phyloP scores from a whole-genome alignment of 371 early-diverging fungal genomes.

The Phascolomyces articulosus region DNA sequence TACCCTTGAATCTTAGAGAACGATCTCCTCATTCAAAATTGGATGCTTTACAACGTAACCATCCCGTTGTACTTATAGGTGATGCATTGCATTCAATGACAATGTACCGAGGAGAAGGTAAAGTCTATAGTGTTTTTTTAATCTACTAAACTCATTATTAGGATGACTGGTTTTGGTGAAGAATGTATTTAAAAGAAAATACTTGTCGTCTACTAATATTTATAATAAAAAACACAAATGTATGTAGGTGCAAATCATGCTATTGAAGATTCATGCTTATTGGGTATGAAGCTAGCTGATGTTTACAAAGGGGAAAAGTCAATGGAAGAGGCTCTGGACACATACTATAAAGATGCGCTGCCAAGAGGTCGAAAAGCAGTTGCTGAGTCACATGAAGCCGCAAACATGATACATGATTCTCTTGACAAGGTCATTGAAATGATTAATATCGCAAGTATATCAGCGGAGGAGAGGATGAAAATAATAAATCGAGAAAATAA shows the following conservation, averaged over 20 bases:
- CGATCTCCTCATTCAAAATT: conserved; percentile 11
- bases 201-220: not conserved
- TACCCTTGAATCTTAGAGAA: conserved; percentile 15
- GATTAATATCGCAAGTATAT: too few species aligned
- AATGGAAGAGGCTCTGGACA: conserved; percentile 19
- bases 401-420: conserved; percentile 7
- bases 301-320: conserved; percentile 16
- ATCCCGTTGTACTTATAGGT: conserved; percentile 19
- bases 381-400: conserved; percentile 24
- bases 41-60: not conserved
- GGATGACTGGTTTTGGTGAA: too few species aligned
- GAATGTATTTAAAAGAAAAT: too few species aligned
- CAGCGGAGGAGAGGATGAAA: too few species aligned
- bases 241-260: conserved; percentile 42
- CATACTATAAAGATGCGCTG: conserved; percentile 29
- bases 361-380: conserved; percentile 29
- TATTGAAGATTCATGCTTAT: conserved; percentile 26
- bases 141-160: too few species aligned
- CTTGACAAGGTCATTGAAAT: not conserved
- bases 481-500: too few species aligned
- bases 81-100: conserved; percentile 32
- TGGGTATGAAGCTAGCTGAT: conserved; percentile 19
- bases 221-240: not conserved
- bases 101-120: conserved; percentile 26
- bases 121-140: too few species aligned